phyloP scores from a whole-genome alignment of 306 rosid genomes.

The Potentilla sterilis region DNA sequence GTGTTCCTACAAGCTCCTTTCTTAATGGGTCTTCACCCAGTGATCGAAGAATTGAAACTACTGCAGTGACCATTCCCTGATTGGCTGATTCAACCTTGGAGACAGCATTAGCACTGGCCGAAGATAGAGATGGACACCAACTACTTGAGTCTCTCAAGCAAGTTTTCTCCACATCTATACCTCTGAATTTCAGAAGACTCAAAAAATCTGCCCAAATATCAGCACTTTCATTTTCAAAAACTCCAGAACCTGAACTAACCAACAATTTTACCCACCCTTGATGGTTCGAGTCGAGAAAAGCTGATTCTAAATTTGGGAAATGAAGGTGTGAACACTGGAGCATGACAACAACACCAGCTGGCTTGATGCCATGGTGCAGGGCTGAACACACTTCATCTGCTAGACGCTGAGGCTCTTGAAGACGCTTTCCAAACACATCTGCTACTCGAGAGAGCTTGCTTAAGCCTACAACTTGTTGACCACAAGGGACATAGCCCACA shows the following conservation, averaged over 20 bases:
- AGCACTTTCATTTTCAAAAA: slow-evolving; percentile 55
- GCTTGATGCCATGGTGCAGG: slow-evolving; percentile 62
- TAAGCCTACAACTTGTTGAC: slow-evolving; percentile 79
- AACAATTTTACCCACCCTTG: slow-evolving; percentile 60
- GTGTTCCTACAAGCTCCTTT: slow-evolving; percentile 79
- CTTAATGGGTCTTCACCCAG: slow-evolving; percentile 90
- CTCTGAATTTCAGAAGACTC: slow-evolving; percentile 72
- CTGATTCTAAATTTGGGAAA: slow-evolving; percentile 62
- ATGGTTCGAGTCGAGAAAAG: slow-evolving; percentile 53
- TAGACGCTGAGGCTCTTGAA: slow-evolving; percentile 72
- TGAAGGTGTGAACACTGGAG: slow-evolving; percentile 75
- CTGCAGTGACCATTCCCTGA: slow-evolving; percentile 62
- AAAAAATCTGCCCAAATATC: slow-evolving; percentile 68
- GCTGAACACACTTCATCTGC: slow-evolving; percentile 56
- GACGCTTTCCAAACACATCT: slow-evolving; percentile 55
- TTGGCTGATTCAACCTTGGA: slow-evolving; percentile 38
- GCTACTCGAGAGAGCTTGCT: slow-evolving; percentile 91
- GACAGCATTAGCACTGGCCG: slow-evolving; percentile 42
- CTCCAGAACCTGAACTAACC: slow-evolving; percentile 79
- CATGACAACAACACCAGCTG: slow-evolving; percentile 82
- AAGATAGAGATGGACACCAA: slow-evolving; percentile 74
- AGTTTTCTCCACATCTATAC: slow-evolving; percentile 40
- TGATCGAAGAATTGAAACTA: slow-evolving; percentile 67
- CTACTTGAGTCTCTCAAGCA: slow-evolving; percentile 32
- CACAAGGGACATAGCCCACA: slow-evolving; percentile 85